phyloP scores from a whole-genome alignment of 1,284 basidiomycete genomes.

The Omphalotus olearius region DNA sequence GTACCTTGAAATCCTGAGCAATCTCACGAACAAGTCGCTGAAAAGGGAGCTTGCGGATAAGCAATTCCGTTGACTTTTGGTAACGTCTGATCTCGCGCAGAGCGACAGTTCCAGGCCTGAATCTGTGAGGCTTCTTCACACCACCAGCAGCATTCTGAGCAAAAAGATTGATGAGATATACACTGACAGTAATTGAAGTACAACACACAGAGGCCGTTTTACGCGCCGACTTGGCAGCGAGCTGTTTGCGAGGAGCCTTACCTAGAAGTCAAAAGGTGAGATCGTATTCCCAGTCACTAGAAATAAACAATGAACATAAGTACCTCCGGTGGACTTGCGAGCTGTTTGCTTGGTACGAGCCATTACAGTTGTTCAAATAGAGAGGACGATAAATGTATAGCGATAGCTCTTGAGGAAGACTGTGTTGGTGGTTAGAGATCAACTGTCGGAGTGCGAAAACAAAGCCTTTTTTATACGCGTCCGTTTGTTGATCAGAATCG shows the following conservation, averaged over 20 bases:
- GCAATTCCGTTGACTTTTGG: slow-evolving; percentile 78
- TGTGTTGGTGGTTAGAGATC: slow-evolving; percentile 20
- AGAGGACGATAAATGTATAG: not conserved
- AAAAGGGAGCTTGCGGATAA: slow-evolving; percentile 75
- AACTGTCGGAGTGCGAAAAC: slow-evolving; percentile 12
- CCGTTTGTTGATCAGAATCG: not conserved
- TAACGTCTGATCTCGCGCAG: slow-evolving; percentile 83
- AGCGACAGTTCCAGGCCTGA: slow-evolving; percentile 65
- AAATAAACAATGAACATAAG: too few species aligned
- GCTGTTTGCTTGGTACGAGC: slow-evolving; percentile 46
- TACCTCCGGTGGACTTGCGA: slow-evolving; percentile 61
- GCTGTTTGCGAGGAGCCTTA: slow-evolving; percentile 60
- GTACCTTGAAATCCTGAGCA: slow-evolving; percentile 67
- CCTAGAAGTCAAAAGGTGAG: slow-evolving; percentile 23
- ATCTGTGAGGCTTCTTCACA: slow-evolving; percentile 75
- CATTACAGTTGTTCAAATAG: slow-evolving; percentile 19
- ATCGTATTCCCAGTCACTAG: slow-evolving; percentile 12
- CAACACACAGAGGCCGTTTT: slow-evolving; percentile 40
- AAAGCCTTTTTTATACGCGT: not conserved
- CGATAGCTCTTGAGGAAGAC: slow-evolving; percentile 2
- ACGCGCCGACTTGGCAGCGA: slow-evolving; percentile 56
- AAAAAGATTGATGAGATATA: not conserved
- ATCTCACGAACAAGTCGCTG: slow-evolving; percentile 74
- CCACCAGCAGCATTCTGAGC: slow-evolving; percentile 55
- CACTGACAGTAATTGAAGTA: not conserved